phyloP scores from a whole-genome alignment of 164 flowering plant genomes.

The Dillenia turbinata region DNA sequence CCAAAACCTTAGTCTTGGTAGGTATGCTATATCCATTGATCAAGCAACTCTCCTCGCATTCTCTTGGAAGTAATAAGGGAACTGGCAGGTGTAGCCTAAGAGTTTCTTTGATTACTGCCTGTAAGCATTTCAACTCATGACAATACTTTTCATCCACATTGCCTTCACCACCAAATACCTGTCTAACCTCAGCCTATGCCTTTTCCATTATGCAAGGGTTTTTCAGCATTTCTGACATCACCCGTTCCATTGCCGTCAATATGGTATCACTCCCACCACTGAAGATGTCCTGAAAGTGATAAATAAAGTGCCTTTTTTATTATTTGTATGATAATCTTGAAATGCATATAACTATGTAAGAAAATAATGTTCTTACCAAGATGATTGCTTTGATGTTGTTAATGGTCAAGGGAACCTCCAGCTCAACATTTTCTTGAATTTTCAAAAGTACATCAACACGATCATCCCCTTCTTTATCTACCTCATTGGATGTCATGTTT shows the following conservation, averaged over 20 bases:
- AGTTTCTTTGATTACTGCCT: conserved; percentile 12
- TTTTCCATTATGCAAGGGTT: conserved; percentile 9
- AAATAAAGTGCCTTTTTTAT: neutral
- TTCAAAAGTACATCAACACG: conserved; percentile 26
- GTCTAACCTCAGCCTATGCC: conserved; percentile 15
- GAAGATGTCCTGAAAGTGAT: no score
- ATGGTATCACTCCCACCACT: conserved; percentile 14
- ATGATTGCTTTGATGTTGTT: conserved; percentile 29
- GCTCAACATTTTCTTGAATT: conserved; percentile 6
- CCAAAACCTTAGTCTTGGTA: conserved; percentile 3
- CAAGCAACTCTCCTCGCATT: conserved; percentile 14
- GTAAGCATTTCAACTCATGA: conserved; percentile 8
- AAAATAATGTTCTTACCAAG: conserved; percentile 10
- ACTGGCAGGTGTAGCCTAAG: conserved; percentile 13
- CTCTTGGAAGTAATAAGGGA: conserved; percentile 16
- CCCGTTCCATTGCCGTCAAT: conserved; percentile 14
- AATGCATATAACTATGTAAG: neutral
- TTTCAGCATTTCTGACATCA: conserved; percentile 16
- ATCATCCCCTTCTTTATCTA: conserved; percentile 14
- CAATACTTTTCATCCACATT: conserved; percentile 4
- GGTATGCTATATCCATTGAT: conserved; percentile 14
- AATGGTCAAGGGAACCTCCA: conserved; percentile 10
- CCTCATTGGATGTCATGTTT: neutral
- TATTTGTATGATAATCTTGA: conserved; percentile 1
- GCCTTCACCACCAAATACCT: neutral